Evolutionary conservation across 805 yeast species (phyloP).

Genomic region (Candida endomychidarum): DNA sequence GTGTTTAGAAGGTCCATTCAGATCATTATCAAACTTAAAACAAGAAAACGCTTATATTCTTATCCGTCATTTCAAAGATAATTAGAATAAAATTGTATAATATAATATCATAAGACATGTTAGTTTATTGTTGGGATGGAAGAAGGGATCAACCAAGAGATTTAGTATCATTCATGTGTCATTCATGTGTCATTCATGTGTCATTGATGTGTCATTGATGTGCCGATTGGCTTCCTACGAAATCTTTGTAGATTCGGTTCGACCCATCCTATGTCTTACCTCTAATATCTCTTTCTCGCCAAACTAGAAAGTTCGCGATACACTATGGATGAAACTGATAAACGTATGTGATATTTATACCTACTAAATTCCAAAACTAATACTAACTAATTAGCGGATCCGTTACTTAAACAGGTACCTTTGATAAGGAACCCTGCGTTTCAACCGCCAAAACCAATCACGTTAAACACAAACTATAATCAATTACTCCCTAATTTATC

Average conservation of each 20-base stretch:
- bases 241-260: no score
- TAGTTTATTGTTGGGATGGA: no score
- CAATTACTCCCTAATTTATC: slow-evolving; percentile 36
- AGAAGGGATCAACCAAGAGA: no score
- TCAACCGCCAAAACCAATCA: slow-evolving; percentile 55
- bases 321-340: slow-evolving; percentile 13
- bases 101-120: not conserved
- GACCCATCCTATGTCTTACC: no score
- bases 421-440: slow-evolving; percentile 51
- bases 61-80: slow-evolving; percentile 66
- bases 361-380: not conserved
- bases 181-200: no score
- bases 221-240: no score
- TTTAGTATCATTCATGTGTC: no score
- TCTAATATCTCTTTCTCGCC: no score
- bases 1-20: slow-evolving; percentile 93
- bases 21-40: slow-evolving; percentile 82
- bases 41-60: slow-evolving; percentile 92
- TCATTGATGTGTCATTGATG: no score
- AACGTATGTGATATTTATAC: slow-evolving; percentile 12
- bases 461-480: slow-evolving; percentile 49
- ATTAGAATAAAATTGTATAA: slow-evolving; percentile 13
- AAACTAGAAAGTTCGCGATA: not conserved
- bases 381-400: slow-evolving; percentile 38
- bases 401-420: slow-evolving; percentile 53